phyloP scores from a whole-genome alignment of 2,329 filamentous ascomycete genomes.

The Diaporthe eres region DNA sequence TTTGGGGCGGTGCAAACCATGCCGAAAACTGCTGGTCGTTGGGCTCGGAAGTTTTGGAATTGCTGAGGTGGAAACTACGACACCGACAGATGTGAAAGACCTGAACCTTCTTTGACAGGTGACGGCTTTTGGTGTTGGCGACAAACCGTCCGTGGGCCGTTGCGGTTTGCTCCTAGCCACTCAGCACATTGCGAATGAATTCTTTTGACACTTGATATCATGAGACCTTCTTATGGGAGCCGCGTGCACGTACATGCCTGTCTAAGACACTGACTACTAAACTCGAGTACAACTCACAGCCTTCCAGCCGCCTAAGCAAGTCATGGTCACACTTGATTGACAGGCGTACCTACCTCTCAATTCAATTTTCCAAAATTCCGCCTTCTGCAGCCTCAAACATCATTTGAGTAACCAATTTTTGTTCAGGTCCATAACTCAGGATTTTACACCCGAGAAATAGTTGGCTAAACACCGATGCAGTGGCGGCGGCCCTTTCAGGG shows the following conservation, averaged over 20 bases:
- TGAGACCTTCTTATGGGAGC: background rate
- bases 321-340: no score
- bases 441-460: background rate
- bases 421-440: background rate
- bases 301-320: background rate
- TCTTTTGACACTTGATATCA: background rate
- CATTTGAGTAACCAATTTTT: background rate
- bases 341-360: background rate
- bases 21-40: background rate
- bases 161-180: background rate
- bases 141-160: background rate
- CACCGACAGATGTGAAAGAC: background rate
- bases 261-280: no score
- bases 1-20: no score
- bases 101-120: background rate
- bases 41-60: background rate
- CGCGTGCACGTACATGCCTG: background rate
- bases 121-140: background rate
- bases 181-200: background rate
- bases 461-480: background rate
- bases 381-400: no score
- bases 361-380: no score
- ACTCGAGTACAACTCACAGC: no score
- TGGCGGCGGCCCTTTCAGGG: no score
- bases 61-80: background rate